These are phyloP conservation scores for Candida koratica DNA, from an alignment of 805 yeast genomes.

Conservation along the genomic window DNA sequence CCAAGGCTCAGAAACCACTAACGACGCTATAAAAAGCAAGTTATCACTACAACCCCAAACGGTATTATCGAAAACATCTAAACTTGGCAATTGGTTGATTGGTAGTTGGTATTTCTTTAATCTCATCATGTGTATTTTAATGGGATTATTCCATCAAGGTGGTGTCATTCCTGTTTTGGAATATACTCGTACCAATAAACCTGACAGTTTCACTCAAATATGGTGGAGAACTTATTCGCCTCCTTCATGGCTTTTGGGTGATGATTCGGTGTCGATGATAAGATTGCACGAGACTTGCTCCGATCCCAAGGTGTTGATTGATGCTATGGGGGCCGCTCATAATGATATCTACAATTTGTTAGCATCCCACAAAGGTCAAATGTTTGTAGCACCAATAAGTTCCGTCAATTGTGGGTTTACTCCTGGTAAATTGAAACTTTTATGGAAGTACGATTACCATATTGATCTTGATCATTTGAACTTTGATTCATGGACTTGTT, in stretches of 20 bases:
- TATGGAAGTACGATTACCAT: conserved; percentile 44
- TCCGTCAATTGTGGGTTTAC: conserved; percentile 25
- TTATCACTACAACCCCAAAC: conserved; percentile 10
- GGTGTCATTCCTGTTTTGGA: conserved; percentile 72
- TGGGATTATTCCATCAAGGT: conserved; percentile 87
- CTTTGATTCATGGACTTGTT: conserved; percentile 40
- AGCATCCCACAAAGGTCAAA: conserved; percentile 10
- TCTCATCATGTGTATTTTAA: conserved; percentile 49
- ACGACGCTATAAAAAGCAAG: conserved; percentile 12
- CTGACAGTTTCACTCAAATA: conserved; percentile 38
- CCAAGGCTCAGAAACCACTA: conserved; percentile 7
- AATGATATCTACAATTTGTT: conserved; percentile 8
- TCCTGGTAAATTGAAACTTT: conserved; percentile 13
- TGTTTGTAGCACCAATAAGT: conserved; percentile 39
- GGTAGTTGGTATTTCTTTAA: conserved; percentile 66
- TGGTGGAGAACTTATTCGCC: conserved; percentile 97
- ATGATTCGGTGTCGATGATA: conserved; percentile 15
- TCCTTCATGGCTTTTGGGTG: conserved; percentile 75
- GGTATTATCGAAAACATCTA: conserved; percentile 7
- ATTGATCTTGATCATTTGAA: conserved; percentile 71
- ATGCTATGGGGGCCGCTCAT: conserved; percentile 46
- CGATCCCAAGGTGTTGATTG: conserved; percentile 28
- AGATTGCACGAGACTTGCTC: conserved; percentile 9
- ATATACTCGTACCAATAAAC: conserved; percentile 24
- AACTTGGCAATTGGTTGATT: conserved; percentile 18